phyloP scores from a whole-genome alignment of 2,329 filamentous ascomycete genomes.

The Fusarium transvaalense region DNA sequence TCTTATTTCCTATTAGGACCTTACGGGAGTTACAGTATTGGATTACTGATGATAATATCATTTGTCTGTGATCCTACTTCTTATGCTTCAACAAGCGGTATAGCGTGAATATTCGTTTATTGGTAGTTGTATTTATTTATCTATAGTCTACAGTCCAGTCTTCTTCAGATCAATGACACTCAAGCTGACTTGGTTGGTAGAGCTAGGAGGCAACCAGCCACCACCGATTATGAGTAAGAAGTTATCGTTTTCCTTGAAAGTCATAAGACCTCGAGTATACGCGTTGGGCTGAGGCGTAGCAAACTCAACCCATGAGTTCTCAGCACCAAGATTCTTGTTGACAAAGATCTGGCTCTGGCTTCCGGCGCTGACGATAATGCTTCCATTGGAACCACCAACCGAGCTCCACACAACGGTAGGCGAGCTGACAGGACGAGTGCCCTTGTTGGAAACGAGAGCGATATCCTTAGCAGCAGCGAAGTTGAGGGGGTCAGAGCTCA shows the following conservation, averaged over 20 bases:
- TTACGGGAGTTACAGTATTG: not conserved
- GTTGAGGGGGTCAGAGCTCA: constrained; percentile 55
- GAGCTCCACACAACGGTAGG: constrained; percentile 61
- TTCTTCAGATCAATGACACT: constrained; percentile 50
- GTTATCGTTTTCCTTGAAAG: constrained; percentile 53
- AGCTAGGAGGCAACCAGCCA: constrained; percentile 60
- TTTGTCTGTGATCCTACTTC: not conserved
- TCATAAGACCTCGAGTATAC: constrained; percentile 54
- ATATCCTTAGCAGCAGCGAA: constrained; percentile 50
- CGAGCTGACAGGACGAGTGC: constrained; percentile 55
- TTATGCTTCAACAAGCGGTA: not conserved
- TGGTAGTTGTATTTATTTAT: not conserved
- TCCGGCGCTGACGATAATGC: constrained; percentile 58
- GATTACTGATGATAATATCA: not conserved
- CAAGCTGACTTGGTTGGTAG: constrained; percentile 58
- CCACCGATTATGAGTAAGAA: constrained; percentile 59
- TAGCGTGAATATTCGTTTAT: not conserved
- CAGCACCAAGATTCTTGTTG: constrained; percentile 57
- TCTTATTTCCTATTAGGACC: not conserved
- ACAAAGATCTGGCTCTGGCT: constrained; percentile 56
- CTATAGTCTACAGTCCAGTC: constrained; percentile 14
- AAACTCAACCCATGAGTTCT: constrained; percentile 53
- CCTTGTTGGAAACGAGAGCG: constrained; percentile 52
- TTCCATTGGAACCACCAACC: constrained; percentile 59
- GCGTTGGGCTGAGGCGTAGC: constrained; percentile 53